phyloP scores from a whole-genome alignment of 768 basidiomycete genomes.

The Flagelloscypha sp. region DNA sequence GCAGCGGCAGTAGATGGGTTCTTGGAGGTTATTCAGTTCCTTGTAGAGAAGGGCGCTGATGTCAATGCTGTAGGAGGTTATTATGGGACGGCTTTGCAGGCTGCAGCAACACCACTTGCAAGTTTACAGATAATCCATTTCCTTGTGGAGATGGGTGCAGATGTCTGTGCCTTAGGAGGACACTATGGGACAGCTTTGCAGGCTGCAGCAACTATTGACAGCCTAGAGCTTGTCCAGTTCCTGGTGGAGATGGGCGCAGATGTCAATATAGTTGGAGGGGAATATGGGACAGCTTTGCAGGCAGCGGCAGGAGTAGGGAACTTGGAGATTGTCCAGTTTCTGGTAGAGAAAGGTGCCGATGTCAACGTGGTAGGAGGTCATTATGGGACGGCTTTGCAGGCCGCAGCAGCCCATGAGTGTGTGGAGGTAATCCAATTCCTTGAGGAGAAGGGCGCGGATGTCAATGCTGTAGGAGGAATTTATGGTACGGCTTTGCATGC shows the following conservation, averaged over 20 bases:
- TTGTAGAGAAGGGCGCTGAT: constrained; percentile 1
- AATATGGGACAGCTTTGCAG: constrained; percentile 4
- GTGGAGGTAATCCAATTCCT: constrained; percentile 1
- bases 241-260: constrained; percentile 3
- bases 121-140: constrained; percentile 2
- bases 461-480: not conserved
- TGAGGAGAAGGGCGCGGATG: constrained; percentile 2
- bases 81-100: constrained; percentile 3
- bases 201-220: not conserved
- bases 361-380: too few relatives aligned
- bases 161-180: constrained; percentile 2
- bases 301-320: constrained; percentile 4
- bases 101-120: not conserved
- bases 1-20: not conserved
- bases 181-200: constrained; percentile 1
- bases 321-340: constrained; percentile 1
- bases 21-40: constrained; percentile 1
- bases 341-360: too few relatives aligned
- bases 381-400: too few relatives aligned
- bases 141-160: constrained; percentile 8
- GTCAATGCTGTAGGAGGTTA: not conserved
- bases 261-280: constrained; percentile 1
- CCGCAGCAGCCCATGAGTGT: too few relatives aligned
- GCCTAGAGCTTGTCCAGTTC: not conserved
- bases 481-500: constrained; percentile 1